Base-by-base conservation (phyloP, 2,329 filamentous ascomycete genomes). In the Aspergillus tubingensis region DNA sequence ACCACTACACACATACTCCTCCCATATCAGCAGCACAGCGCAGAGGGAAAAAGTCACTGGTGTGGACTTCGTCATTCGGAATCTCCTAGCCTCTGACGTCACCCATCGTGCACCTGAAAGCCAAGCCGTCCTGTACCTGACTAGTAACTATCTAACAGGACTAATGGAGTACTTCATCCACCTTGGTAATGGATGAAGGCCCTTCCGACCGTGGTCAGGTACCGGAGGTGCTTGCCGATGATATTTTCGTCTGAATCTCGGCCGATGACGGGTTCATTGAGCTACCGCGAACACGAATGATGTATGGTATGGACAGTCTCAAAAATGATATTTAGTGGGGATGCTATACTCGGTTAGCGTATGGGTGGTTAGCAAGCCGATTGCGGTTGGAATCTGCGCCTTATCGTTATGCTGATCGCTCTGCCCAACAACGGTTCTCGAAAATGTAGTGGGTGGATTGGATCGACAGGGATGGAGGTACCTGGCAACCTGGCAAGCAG, bases 391-490 rank as follows among this genome's bases (percentile, higher is more conserved):
- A 54, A 41, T n/a, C 19, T 23, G n/a, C 36, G 39, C 30, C 30
- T 39, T 56, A 17, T 44, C 10, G 39, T 38, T n/a, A 39, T 48
- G 39, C 21, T 44, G 39, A 53, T 54, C 15, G 39, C 6, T 8
- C 13, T 25, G 8, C 38, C 41, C 27, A 41, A 25, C 48, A 59
- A 39, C 49, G 47, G 51, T 49, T 54, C 41, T 48, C 44, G 39
- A 53, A 43, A 54, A 27, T 50, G 41, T 60, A 32, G 36, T 27
- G 38, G 54, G 59, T 62, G 56, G 61, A 62, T 27, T 25, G 30
- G 62, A 64, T 64, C 62, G 57, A 43, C 62, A 64, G 62, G 61
- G 59, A 54, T 55, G 55, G 52, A 30, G 15, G 32, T 51, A 8
- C 41, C 41, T 17, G 8, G 41, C n/a, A 44, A 44, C 15, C 25